Evolutionary conservation across 1,284 basidiomycete species (phyloP), one percentile per base, ranked within the genome.

Genomic region (Ustilago loliicola): DNA sequence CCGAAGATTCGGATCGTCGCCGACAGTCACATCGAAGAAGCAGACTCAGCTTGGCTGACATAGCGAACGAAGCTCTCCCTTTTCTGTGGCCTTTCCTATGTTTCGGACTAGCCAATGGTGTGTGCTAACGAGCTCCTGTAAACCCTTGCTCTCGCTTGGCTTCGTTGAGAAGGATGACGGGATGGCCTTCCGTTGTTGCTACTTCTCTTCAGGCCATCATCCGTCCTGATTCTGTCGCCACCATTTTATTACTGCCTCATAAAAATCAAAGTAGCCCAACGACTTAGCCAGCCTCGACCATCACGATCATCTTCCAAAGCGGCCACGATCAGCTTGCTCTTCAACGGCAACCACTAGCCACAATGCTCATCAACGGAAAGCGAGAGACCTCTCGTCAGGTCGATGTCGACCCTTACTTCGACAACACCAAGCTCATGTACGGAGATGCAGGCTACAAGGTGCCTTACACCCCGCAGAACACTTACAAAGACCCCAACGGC

Each of bases 381-480:
- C 61, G 61, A 29, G 58, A 73, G 38, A 38, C 61, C 5, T 10
- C 61, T 60, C 74, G 77, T 40, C 51, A 47, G 19, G 62, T 79
- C 52, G 64, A 80, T 25, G 54, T 62, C 45, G 79, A 80, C 42
- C 69, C 77, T 29, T 66, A 66, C 53, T 80, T 80, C 50, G 79
- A 80, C 62, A 79, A 80, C 57, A 68, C 67, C 32, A 60, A 70
- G 54, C 66, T 80, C 34, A n/a, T 42, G n/a, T 53, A 52, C 1
- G 65, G 74, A 30, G 55, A 64, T n/a, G 63, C 63, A 2, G 79
- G 73, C 21, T 54, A 17, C 58, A 74, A 57, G 45, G 65, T 79
- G 40, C 77, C 79, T 5, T 80, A 80, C 59, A 75, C 72, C 19
- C 72, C 71, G 8, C 71, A 79, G 34, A 80, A 80, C 66, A 80